Base-by-base conservation (phyloP, 2,329 filamentous ascomycete species). In the Fusarium beomiforme region DNA sequence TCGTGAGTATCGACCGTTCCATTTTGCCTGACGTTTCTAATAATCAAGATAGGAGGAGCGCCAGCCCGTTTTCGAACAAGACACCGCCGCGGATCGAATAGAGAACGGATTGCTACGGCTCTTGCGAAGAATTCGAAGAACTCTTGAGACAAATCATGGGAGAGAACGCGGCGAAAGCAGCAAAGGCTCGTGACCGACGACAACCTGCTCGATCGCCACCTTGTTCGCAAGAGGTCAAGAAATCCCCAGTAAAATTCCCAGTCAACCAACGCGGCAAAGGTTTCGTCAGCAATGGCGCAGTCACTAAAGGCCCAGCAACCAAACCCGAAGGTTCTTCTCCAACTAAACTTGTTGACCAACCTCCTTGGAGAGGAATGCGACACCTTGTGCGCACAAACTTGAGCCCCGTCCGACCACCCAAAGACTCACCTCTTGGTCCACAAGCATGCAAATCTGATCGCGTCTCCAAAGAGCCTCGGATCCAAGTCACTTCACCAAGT, bases 1-100 rank as follows among this genome's bases (percentile, higher is more conserved):
- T 94, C 92, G 91, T 94, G 84, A 86, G 92, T 89, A 17, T 36
- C 17, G 10, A 14, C 16, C 26, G 13, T 10, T 3, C 0, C 31
- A 11, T 19, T 21, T 31, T 39, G 9, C 11, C 14, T 24, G n/a
- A 58, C 31, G 49, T 63, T 42, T 64, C 75, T 76, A 66, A 76
- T 60, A 58, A 21, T 42, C 44, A 67, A 73, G 53, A 55, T 69
- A 82, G 81, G 69, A 76, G 80, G 63, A 82, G 81, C 66, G 76
- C 81, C 41, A 82, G 81, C 67, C 81, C 81, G 19, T 81, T 77
- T 67, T 71, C 75, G 56, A 76, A 79, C 64, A 83, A 82, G 75
- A 83, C 81, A 71, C 81, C 82, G 13, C 82, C 82, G 69, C 81
- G 82, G 69, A 83, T 84, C 73, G 82, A 83, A 73, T 84, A 83